Percentiles rank a stretch among this genome's conserved stretches.
These are phyloP conservation scores for Mycena albidolilacea DNA, from an alignment of 768 basidiomycete species.

Conservation along the genomic window DNA sequence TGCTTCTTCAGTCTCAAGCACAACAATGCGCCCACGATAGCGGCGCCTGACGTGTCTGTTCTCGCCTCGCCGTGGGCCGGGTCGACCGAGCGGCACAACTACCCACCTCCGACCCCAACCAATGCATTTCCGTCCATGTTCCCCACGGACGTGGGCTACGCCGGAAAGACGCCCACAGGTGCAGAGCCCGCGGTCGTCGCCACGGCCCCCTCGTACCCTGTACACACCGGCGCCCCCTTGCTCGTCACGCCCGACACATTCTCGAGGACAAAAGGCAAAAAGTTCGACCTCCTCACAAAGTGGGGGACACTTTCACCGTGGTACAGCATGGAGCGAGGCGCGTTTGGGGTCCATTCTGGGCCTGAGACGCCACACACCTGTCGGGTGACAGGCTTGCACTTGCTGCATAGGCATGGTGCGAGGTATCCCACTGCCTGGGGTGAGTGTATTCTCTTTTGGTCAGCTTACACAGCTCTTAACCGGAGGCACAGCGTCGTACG, in stretches of 20 bases:
- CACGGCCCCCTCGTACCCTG: slow-evolving; percentile 84
- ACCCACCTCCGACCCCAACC: slow-evolving; percentile 81
- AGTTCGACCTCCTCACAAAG: slow-evolving; percentile 78
- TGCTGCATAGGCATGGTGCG: slow-evolving; percentile 88
- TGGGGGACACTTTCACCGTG: slow-evolving; percentile 93
- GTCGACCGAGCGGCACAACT: slow-evolving; percentile 77
- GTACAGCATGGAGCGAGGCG: slow-evolving; percentile 77
- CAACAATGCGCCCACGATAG: background rate
- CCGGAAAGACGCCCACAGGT: slow-evolving; percentile 86
- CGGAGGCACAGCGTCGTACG: slow-evolving; percentile 63
- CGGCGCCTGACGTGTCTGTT: slow-evolving; percentile 37
- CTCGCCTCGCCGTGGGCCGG: slow-evolving; percentile 79
- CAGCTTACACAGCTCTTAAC: background rate
- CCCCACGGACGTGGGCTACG: slow-evolving; percentile 82
- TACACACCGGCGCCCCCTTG: slow-evolving; percentile 78
- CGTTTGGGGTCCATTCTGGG: slow-evolving; percentile 81
- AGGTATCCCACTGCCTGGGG: slow-evolving; percentile 77
- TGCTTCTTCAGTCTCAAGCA: slow-evolving; percentile 50
- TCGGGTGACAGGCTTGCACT: slow-evolving; percentile 79
- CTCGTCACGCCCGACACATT: slow-evolving; percentile 66
- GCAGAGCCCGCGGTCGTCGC: slow-evolving; percentile 81
- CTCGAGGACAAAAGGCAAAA: slow-evolving; percentile 47
- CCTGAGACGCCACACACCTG: slow-evolving; percentile 81
- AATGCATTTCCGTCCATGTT: slow-evolving; percentile 82
- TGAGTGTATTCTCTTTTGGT: slow-evolving; percentile 51